Base-by-base conservation (phyloP, 805 yeast species). In the Lipomyces sp. region DNA sequence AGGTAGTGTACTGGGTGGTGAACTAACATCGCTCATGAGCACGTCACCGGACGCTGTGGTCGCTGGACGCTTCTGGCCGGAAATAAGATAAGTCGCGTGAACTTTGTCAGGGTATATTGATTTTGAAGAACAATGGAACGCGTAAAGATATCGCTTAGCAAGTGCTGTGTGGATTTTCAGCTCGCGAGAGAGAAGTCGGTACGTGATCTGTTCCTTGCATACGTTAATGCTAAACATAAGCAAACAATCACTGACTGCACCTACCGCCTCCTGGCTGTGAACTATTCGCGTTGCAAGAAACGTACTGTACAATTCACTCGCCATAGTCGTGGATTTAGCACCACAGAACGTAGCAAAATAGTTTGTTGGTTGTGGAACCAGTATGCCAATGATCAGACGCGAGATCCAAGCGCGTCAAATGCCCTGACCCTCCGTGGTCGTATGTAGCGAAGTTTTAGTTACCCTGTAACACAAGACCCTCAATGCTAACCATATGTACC, bases 101-200 rank as follows among this genome's bases (percentile, higher is more conserved):
- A 68, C 62, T 29, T 56, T 35, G 8, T 57, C 62, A 1, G 71
- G 70, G 29, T 53, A 58, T 7, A 39, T 48, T 11, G 57, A 48
- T 29, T 42, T 51, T 4, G 69, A 29, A 5, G 62, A 15, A 3
- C 29, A 6, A 48, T 66, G 57, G 45, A 68, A 68, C 35, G 66
- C 56, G 59, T 57, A 66, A 11, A 68, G 63, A n/a, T 29, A 34
- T 35, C 57, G 45, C 55, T 68, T 68, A 11, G 70, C 64, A 2
- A 60, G 42, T 1, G 60, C 37, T 2, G 51, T 34, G 35, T 66
- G 60, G 33, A 68, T 45, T 18, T 48, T 42, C 32, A 59, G 30
- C 32, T 68, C 69, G 35, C 71, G 64, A 50, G 69, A 53, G 24
- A 68, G 61, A 6, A 68, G 57, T n/a, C 65, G 50, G 45, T 54